Base-by-base conservation (phyloP, 495 filamentous ascomycete genomes). In the Lentithecium fluviatile region DNA sequence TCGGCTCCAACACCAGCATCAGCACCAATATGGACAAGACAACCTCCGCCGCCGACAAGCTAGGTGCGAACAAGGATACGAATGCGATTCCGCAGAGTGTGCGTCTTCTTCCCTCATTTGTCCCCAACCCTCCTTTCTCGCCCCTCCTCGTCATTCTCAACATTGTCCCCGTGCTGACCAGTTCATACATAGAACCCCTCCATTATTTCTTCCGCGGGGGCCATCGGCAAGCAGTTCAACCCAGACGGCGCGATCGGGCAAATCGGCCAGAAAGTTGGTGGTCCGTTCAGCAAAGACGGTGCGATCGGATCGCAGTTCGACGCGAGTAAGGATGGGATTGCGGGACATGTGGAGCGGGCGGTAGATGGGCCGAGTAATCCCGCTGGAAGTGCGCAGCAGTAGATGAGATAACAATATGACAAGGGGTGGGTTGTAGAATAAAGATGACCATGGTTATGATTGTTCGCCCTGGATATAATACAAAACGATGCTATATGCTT, bases 271-370 rank as follows among this genome's bases (percentile, higher is more conserved):
- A 60, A 48, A 42, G 43, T 69, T 19, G 63, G 63, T 2, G 66
- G 66, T 1, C 67, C 64, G 3, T 55, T 69, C 6, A 24, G 63
- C 36, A 77, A 76, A 52, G 74, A 77, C 11, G 78, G 80, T 8
- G 43, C 66, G 20, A 73, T 83, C 47, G 80, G 80, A 24, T 75
- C 70, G 32, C 79, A 80, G 64, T 83, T 82, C 56, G 60, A 74
- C 59, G 79, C 78, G 10, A 68, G 72, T 6, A 68, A 76, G 43
- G 77, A 76, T 15, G 75, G 70, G 32, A 75, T 82, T 37, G 78
- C 78, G 19, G 78, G 78, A 1, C 70, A 67, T 2, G 73, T 82
- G 8, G 75, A 80, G 69, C 45, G 54, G 32, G 51, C 46, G 36
- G 50, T 60, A 34, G 65, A 61, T 61, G 65, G 61, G 42, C 64